phyloP scores from a whole-genome alignment of 1,284 basidiomycete genomes.

The Dichomitus squalens region DNA sequence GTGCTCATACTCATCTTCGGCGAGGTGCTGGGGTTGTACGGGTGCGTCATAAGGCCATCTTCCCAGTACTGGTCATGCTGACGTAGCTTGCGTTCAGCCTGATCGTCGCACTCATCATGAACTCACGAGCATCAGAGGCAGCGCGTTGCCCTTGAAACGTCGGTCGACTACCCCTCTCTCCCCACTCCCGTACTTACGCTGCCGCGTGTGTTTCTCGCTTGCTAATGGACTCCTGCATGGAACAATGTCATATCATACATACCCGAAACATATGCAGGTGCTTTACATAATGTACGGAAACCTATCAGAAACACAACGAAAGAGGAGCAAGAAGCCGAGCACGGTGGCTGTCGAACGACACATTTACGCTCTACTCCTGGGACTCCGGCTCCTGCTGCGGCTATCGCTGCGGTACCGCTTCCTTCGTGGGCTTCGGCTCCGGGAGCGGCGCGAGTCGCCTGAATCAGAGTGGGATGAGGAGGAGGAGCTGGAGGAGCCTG shows the following conservation, averaged over 20 bases:
- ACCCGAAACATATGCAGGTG: conserved; percentile 7
- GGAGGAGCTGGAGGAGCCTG: conserved; percentile 42
- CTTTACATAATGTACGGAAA: neutral
- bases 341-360: too few species aligned
- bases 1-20: conserved; percentile 92
- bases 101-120: conserved; percentile 89
- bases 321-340: neutral
- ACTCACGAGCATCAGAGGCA: conserved; percentile 58
- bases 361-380: conserved; percentile 13
- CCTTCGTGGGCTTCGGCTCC: conserved; percentile 41
- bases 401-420: conserved; percentile 28
- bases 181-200: neutral
- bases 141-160: conserved; percentile 23
- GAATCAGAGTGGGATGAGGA: conserved; percentile 45
- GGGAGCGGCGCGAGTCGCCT: conserved; percentile 38
- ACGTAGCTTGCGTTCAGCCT: conserved; percentile 47
- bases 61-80: neutral
- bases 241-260: conserved; percentile 19
- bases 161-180: neutral
- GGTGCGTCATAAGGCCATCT: too few species aligned
- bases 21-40: conserved; percentile 91
- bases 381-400: conserved; percentile 23
- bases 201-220: neutral
- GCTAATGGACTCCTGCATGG: conserved; percentile 12
- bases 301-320: neutral